phyloP scores from a whole-genome alignment of 176 grass and related monocot genomes.

The Paspalum vaginatum region DNA sequence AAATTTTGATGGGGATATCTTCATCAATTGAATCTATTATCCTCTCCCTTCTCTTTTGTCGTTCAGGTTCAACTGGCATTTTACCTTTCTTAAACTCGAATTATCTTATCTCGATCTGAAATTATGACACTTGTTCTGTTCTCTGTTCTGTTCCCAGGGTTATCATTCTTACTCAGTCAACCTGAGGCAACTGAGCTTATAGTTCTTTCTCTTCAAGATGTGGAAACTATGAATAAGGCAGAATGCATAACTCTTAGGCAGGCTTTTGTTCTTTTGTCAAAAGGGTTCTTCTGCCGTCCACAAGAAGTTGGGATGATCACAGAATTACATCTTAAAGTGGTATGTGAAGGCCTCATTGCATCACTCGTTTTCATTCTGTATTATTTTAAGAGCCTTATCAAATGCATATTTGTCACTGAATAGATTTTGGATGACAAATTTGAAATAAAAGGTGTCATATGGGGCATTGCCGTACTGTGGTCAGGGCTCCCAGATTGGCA shows the following conservation, averaged over 20 bases:
- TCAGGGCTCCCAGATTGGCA: neutral
- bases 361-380: slow-evolving; percentile 28
- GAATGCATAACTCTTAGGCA: slow-evolving; percentile 96
- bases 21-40: slow-evolving; percentile 80
- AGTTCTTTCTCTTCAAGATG: slow-evolving; percentile 83
- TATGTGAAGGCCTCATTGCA: slow-evolving; percentile 49
- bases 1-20: slow-evolving; percentile 79
- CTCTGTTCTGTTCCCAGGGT: slow-evolving; percentile 55
- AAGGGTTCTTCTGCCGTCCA: slow-evolving; percentile 88
- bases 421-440: slow-evolving; percentile 26
- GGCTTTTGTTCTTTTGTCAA: slow-evolving; percentile 77
- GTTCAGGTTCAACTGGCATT: slow-evolving; percentile 63
- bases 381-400: slow-evolving; percentile 9
- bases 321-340: slow-evolving; percentile 95
- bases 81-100: slow-evolving; percentile 30
- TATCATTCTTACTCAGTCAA: slow-evolving; percentile 86
- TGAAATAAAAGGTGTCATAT: slow-evolving; percentile 1
- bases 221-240: slow-evolving; percentile 69
- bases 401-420: neutral
- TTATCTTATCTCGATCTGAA: slow-evolving; percentile 25
- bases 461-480: neutral
- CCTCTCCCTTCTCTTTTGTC: slow-evolving; percentile 85
- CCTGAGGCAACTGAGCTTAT: slow-evolving; percentile 89
- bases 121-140: slow-evolving; percentile 28
- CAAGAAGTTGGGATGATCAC: slow-evolving; percentile 87